phyloP scores from a whole-genome alignment of 371 early-diverging fungal genomes.

The Furculomyces boomerangus region DNA sequence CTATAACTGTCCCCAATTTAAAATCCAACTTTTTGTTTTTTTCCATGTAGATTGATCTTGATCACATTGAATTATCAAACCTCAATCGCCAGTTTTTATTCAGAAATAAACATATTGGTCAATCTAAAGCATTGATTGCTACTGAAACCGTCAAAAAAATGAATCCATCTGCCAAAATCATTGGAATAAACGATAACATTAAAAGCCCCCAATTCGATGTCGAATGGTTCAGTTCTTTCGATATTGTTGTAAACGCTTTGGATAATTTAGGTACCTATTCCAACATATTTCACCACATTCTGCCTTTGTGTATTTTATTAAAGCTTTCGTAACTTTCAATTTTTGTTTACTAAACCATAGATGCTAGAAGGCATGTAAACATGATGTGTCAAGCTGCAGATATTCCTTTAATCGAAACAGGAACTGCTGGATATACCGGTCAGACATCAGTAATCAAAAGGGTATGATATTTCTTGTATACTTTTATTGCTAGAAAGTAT shows the following conservation, averaged over 20 bases:
- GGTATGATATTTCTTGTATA: neutral
- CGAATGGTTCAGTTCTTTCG: conserved; percentile 80
- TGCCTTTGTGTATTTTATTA: neutral
- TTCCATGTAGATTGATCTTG: conserved; percentile 54
- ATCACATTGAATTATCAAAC: conserved; percentile 97
- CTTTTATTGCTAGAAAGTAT: neutral
- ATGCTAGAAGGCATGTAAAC: conserved; percentile 91
- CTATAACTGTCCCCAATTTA: neutral
- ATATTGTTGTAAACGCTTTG: conserved; percentile 93
- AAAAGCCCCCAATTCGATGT: conserved; percentile 63
- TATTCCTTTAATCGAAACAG: conserved; percentile 89
- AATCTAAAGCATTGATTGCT: conserved; percentile 66
- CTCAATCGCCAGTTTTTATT: conserved; percentile 98
- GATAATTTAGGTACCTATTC: conserved; percentile 62
- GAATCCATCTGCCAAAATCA: conserved; percentile 53
- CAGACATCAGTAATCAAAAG: conserved; percentile 79
- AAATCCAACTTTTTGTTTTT: conserved; percentile 19
- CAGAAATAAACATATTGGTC: conserved; percentile 76
- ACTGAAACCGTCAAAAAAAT: conserved; percentile 27
- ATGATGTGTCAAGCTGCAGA: conserved; percentile 81
- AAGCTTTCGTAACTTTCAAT: neutral
- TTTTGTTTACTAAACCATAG: conserved; percentile 13
- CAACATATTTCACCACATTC: neutral
- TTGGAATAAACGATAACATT: conserved; percentile 66
- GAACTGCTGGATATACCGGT: conserved; percentile 94